A percentile compares a stretch with the other conserved stretches of the same genome.
phyloP scores from a whole-genome alignment of 2,329 filamentous ascomycete genomes.

The Aschersonia sp. region DNA sequence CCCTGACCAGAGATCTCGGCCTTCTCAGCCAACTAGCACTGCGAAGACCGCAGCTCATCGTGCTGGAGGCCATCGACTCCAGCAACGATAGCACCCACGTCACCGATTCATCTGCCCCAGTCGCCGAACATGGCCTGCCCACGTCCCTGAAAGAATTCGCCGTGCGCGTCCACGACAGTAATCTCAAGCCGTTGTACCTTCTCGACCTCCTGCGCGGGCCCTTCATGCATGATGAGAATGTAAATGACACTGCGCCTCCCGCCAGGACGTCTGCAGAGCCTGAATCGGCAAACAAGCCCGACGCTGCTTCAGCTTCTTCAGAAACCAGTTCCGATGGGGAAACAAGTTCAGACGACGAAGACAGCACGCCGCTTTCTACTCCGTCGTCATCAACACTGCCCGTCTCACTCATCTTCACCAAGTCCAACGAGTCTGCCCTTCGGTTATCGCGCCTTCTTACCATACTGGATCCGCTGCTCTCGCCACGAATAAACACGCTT shows the following conservation, averaged over 20 bases:
- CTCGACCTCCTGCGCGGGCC: conserved; percentile 55
- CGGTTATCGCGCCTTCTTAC: conserved; percentile 69
- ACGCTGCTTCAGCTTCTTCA: no score
- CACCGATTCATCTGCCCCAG: conserved; percentile 23
- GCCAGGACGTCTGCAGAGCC: not conserved
- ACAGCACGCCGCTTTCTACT: conserved; percentile 6
- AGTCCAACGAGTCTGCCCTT: conserved; percentile 77
- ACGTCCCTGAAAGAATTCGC: conserved; percentile 47
- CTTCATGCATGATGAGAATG: conserved; percentile 22
- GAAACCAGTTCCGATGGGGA: not conserved
- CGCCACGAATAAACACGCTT: conserved; percentile 49
- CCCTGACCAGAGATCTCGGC: conserved; percentile 76
- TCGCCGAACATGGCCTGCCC: conserved; percentile 43
- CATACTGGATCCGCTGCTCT: conserved; percentile 46
- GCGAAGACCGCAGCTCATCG: conserved; percentile 58
- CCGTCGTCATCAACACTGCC: conserved; percentile 8
- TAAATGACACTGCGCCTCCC: conserved; percentile 1
- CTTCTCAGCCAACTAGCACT: conserved; percentile 63
- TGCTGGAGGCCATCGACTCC: conserved; percentile 44
- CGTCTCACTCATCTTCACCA: conserved; percentile 69
- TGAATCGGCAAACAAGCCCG: not conserved
- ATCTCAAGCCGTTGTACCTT: conserved; percentile 73
- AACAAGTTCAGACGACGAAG: conserved; percentile 16
- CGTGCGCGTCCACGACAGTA: conserved; percentile 53
- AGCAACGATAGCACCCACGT: not conserved